Base-by-base conservation (phyloP, 768 basidiomycete species). In the Chalciporus pseudorubinellus region DNA sequence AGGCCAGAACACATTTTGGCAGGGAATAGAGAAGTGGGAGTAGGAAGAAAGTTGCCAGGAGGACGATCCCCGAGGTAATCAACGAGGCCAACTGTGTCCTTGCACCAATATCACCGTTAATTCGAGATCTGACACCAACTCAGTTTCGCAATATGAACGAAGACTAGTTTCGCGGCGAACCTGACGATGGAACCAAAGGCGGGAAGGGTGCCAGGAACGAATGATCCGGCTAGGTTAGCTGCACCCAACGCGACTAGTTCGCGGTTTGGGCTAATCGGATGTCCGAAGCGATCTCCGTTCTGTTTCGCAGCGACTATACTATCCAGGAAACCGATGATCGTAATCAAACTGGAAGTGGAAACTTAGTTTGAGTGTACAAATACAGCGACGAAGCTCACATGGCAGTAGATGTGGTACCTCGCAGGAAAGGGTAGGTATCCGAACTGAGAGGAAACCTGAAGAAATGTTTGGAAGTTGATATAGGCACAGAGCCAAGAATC, bases 251-350 rank as follows among this genome's bases (percentile, higher is more conserved):
- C 97, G 21, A 98, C 95, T 1, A 98, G 77, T 64, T 99, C 97
- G 24, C 97, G 86, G 65, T 98, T 99, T 0, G 94, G 92, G 56
- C 84, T 89, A 56, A 98, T 89, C 0, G 89, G 80, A 66, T 98
- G 87, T 3, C 91, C 89, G 62, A 87, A 98, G 12, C 85, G 84
- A 4, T 83, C 80, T 0, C 84, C 83, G 53, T 89, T 95, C 66
- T 98, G 94, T 62, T 98, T 97, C 3, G 95, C 95, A 0, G 94
- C 90, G 3, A 94, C 92, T 55, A 97, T 93, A 53, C 89, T 92
- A 66, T 99, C 95, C 53, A 99, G 74, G 67, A 95, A 97, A 1
- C 97, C 97, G 19, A 92, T 79, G 38, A 95, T 78, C 0, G 89
- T 81, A 44, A 91, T 86, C 46, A 93, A 66, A 28, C 88, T 90